Conservation (phyloP, 2,329 filamentous ascomycete genomes). For the Fusarium anguioides region DNA sequence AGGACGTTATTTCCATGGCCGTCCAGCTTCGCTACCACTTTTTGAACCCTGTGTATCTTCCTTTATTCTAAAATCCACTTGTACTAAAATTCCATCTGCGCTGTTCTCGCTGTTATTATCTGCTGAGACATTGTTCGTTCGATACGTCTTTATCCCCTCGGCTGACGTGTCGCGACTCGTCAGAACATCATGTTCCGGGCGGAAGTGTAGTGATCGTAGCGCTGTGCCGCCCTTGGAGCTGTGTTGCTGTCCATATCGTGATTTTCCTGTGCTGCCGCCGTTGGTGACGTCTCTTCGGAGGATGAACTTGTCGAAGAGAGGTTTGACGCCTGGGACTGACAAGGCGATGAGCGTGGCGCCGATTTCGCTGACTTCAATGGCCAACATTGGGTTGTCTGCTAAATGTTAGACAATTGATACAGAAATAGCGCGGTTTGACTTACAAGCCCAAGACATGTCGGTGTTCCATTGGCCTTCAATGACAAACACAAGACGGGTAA, state of each 20-base stretch:
- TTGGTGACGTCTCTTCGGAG: slow-evolving; percentile 41
- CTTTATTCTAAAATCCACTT: slow-evolving; percentile 52
- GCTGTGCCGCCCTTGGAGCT: slow-evolving; percentile 44
- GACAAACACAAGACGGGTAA: slow-evolving; percentile 59
- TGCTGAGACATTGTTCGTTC: slow-evolving; percentile 29
- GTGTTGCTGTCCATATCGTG: slow-evolving; percentile 39
- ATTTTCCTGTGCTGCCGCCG: slow-evolving; percentile 33
- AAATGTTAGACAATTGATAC: not conserved
- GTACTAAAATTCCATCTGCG: slow-evolving; percentile 50
- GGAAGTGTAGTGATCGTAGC: slow-evolving; percentile 46
- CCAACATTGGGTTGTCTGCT: slow-evolving; percentile 59
- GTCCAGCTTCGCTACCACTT: slow-evolving; percentile 5
- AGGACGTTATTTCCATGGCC: not conserved
- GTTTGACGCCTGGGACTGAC: slow-evolving; percentile 62
- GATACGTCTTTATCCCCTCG: slow-evolving; percentile 40
- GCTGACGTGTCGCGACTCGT: slow-evolving; percentile 43
- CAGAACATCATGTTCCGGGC: slow-evolving; percentile 47
- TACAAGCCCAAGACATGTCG: slow-evolving; percentile 61
- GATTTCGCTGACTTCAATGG: slow-evolving; percentile 62
- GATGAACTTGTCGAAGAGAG: slow-evolving; percentile 54
- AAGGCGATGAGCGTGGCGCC: slow-evolving; percentile 62
- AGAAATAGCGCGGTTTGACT: not conserved
- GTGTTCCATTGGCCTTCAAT: slow-evolving; percentile 59
- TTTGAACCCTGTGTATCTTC: slow-evolving; percentile 35
- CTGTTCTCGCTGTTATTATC: slow-evolving; percentile 42